Conservation (phyloP, 306 rosid genomes). For the Gastrolobium bilobum region DNA sequence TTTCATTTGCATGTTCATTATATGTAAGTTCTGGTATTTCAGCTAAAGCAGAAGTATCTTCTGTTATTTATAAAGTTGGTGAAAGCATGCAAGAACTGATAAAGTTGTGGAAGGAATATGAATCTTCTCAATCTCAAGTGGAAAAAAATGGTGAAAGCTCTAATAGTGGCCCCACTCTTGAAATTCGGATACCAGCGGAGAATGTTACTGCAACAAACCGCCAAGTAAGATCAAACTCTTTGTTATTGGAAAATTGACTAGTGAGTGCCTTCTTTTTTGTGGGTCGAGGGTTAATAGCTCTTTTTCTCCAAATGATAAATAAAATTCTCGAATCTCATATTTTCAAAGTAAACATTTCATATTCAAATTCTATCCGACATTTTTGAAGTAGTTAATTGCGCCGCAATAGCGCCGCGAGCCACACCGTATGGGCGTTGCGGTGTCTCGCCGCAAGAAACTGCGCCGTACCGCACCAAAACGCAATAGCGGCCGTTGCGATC, state of each 20-base stretch:
- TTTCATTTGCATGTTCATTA: slow-evolving; percentile 40
- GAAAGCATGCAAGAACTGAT: slow-evolving; percentile 95
- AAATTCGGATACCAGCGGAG: slow-evolving; percentile 91
- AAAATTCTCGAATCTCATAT: too few relatives aligned
- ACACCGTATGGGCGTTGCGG: too few relatives aligned
- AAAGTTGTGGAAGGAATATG: slow-evolving; percentile 87
- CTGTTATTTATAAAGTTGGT: slow-evolving; percentile 86
- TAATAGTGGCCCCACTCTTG: slow-evolving; percentile 81
- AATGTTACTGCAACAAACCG: slow-evolving; percentile 93
- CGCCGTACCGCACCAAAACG: too few relatives aligned
- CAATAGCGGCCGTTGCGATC: too few relatives aligned
- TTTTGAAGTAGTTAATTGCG: too few relatives aligned
- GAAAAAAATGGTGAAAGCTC: slow-evolving; percentile 75
- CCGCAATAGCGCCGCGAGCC: too few relatives aligned
- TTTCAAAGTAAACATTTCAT: too few relatives aligned
- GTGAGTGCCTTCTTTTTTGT: slow-evolving; percentile 4
- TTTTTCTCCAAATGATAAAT: too few relatives aligned
- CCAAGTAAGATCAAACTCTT: slow-evolving; percentile 71
- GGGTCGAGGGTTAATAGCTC: background rate
- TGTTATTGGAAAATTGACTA: slow-evolving; percentile 7
- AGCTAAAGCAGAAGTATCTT: slow-evolving; percentile 83
- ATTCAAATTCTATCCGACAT: too few relatives aligned
- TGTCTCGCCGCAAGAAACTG: too few relatives aligned
- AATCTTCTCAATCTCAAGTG: slow-evolving; percentile 66
- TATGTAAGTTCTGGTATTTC: slow-evolving; percentile 53